phyloP scores from a whole-genome alignment of 768 basidiomycete species.

The Cystobasidium onofrii region DNA sequence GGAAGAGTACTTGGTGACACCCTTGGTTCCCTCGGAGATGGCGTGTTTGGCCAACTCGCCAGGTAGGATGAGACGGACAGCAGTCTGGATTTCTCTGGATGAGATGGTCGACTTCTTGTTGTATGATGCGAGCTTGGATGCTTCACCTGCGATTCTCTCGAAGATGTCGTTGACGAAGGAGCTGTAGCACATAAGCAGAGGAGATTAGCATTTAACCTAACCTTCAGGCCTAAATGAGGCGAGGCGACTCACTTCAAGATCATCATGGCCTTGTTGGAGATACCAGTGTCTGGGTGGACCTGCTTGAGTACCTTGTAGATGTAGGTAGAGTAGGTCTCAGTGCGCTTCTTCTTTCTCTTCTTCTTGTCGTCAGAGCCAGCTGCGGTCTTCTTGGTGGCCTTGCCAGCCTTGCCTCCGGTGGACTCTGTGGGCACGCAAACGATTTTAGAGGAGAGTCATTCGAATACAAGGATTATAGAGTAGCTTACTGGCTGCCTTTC shows the following conservation, averaged over 20 bases:
- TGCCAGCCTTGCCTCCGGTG: conserved; percentile 46
- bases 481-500: background rate
- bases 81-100: conserved; percentile 95
- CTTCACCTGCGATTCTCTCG: conserved; percentile 51
- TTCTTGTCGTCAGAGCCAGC: conserved; percentile 53
- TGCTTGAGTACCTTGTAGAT: conserved; percentile 48
- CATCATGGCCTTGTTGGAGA: conserved; percentile 63
- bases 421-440: conserved; percentile 26
- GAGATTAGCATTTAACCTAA: no score
- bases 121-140: conserved; percentile 76
- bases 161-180: conserved; percentile 46
- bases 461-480: background rate
- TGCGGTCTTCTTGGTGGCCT: conserved; percentile 37
- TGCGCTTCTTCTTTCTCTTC: conserved; percentile 31
- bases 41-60: conserved; percentile 84
- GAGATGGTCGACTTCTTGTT: conserved; percentile 99
- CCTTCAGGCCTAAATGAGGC: no score
- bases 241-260: conserved; percentile 40
- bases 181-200: conserved; percentile 6
- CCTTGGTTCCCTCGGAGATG: conserved; percentile 85
- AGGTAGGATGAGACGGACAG: conserved; percentile 92
- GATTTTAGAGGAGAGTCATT: conserved; percentile 52
- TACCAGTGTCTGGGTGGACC: conserved; percentile 97
- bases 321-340: conserved; percentile 39
- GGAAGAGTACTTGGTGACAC: conserved; percentile 34